Evolutionary conservation across 495 filamentous ascomycete species (phyloP), one percentile per base, ranked within the genome.

Genomic region (Penicillium argentinense): DNA sequence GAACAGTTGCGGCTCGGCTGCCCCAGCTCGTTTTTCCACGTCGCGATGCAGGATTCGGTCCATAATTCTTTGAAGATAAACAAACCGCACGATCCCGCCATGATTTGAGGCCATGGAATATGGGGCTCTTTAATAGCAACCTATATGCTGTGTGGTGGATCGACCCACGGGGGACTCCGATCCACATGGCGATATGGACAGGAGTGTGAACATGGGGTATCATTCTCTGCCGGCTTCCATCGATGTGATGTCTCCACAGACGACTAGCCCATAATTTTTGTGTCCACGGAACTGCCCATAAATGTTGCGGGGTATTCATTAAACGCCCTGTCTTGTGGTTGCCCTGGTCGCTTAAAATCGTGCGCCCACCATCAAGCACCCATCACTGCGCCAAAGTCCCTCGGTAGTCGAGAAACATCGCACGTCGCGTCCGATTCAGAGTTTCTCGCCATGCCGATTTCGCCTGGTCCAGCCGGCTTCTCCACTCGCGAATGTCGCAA

Each of bases 81-180:
- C 11, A 29, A 30, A n/a, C n/a, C 16, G 17, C 13, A 45, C 21
- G 42, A 16, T n/a, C 17, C 1, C 7, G 11, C 21, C 29, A 9
- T 0, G 6, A n/a, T 21, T 38, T 19, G 14, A 25, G 16, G 16
- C 7, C n/a, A 25, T 17, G 37, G 21, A 18, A 19, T 28, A 17
- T 4, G 23, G 25, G 4, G n/a, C 22, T 24, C 28, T 54, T 54
- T 29, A 36, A 45, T 26, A 29, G 5, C 16, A 26, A n/a, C 5
- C 19, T 45, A 36, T 19, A 13, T 5, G 17, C 14, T 9, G 32
- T 12, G 11, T 9, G n/a, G 37, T 28, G 44, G 33, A 45, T 28
- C 19, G 53, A 23, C 39, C 47, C 53, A 56, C 53, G 53, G 53
- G 39, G 47, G 42, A 16, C 24, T 41, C 53, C 53, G 53, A 21